Conservation (phyloP, 1,139 yeast species). For the Saccharomycopsis hybrid region DNA sequence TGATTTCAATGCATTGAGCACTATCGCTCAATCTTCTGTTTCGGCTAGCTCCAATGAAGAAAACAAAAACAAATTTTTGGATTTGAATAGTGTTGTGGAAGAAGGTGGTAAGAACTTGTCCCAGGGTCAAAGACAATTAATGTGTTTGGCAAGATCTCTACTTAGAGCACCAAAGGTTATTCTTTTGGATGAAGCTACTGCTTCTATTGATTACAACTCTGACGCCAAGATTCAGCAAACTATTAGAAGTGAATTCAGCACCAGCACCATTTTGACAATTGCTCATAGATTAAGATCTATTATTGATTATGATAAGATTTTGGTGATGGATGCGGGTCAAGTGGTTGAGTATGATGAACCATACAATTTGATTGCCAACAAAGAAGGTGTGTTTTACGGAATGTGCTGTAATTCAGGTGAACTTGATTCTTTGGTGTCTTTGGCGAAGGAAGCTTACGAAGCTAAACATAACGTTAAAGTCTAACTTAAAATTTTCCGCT, state of each 20-base stretch:
- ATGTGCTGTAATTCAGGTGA: slow-evolving; percentile 97
- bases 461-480: background rate
- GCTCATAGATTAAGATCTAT: slow-evolving; percentile 94
- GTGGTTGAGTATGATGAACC: slow-evolving; percentile 92
- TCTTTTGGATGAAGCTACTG: slow-evolving; percentile 92
- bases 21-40: slow-evolving; percentile 24
- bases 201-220: slow-evolving; percentile 89
- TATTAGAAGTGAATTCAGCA: slow-evolving; percentile 76
- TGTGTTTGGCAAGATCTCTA: slow-evolving; percentile 88
- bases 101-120: slow-evolving; percentile 93
- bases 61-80: slow-evolving; percentile 72
- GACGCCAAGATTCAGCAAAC: slow-evolving; percentile 89
- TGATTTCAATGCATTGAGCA: slow-evolving; percentile 23
- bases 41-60: slow-evolving; percentile 34
- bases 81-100: slow-evolving; percentile 58
- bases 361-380: slow-evolving; percentile 58
- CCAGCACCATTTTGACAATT: slow-evolving; percentile 84
- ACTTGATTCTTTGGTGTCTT: slow-evolving; percentile 60
- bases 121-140: slow-evolving; percentile 92
- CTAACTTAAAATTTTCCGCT: too few species aligned
- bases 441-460: slow-evolving; percentile 58
- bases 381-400: slow-evolving; percentile 62
- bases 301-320: slow-evolving; percentile 86
- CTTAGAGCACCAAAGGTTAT: slow-evolving; percentile 81
- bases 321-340: slow-evolving; percentile 92